Evolutionary conservation across 164 flowering plant species (phyloP).

Genomic region (Aristolochia californica): DNA sequence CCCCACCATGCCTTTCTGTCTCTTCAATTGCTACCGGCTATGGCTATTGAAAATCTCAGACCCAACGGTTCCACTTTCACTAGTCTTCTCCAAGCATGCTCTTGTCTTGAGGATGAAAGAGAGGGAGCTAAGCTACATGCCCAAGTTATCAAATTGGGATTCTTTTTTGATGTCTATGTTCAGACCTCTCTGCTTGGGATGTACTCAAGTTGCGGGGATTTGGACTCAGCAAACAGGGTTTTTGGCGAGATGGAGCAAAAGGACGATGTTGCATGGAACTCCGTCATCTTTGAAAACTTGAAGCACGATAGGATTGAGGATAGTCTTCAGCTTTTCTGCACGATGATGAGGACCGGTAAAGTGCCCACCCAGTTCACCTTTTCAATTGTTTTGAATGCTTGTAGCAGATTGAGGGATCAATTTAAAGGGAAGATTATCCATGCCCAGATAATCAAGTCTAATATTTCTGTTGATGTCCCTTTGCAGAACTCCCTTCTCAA

Average conservation of each 20-base stretch:
- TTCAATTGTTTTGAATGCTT: conserved; percentile 57
- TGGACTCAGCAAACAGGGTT: conserved; percentile 36
- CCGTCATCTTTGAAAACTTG: conserved; percentile 41
- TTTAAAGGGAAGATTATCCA: conserved; percentile 41
- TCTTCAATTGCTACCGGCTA: conserved; percentile 21
- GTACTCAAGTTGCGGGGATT: conserved; percentile 53
- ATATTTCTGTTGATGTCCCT: conserved; percentile 35
- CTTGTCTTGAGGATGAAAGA: conserved; percentile 21
- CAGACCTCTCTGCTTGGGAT: conserved; percentile 66
- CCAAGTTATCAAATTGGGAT: conserved; percentile 44
- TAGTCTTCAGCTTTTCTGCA: conserved; percentile 31
- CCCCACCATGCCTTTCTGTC: conserved; percentile 20
- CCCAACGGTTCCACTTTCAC: conserved; percentile 57
- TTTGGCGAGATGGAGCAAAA: conserved; percentile 27
- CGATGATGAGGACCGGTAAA: conserved; percentile 37
- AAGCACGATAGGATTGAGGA: conserved; percentile 34
- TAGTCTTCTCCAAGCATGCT: conserved; percentile 56
- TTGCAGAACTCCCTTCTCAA: conserved; percentile 68
- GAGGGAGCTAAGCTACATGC: conserved; percentile 43
- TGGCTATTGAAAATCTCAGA: conserved; percentile 28
- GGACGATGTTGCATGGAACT: conserved; percentile 72
- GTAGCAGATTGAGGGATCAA: conserved; percentile 32
- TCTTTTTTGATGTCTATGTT: conserved; percentile 30
- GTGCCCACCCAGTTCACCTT: conserved; percentile 54
- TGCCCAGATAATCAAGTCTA: conserved; percentile 39